Conservation (phyloP, 768 basidiomycete genomes). For the Naematelia encephala region DNA sequence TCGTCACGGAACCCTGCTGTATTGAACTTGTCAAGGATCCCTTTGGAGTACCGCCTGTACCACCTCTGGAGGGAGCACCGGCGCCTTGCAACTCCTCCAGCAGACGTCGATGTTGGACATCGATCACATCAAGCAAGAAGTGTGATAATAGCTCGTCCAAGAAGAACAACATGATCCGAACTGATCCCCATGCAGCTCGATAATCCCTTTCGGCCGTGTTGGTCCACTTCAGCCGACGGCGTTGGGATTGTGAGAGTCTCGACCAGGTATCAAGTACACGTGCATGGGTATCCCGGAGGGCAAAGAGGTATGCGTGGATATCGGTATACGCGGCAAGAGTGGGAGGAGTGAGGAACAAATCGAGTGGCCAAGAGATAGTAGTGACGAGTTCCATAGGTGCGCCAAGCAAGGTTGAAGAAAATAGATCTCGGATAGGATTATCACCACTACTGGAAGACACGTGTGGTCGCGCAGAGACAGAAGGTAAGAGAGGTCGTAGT, state of each 20-base stretch:
- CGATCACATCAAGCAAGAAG: conserved; percentile 85
- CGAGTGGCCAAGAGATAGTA: conserved; percentile 76
- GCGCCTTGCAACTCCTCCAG: conserved; percentile 55
- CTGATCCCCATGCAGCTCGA: conserved; percentile 79
- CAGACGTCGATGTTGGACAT: conserved; percentile 72
- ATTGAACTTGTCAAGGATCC: conserved; percentile 19
- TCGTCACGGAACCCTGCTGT: neutral
- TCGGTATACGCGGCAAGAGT: conserved; percentile 72
- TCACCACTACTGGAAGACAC: neutral
- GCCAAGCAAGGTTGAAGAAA: conserved; percentile 68
- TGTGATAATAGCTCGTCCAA: conserved; percentile 77
- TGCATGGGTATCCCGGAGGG: conserved; percentile 77
- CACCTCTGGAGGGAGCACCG: neutral
- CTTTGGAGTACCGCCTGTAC: neutral
- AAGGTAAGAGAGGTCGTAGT: conserved; percentile 73
- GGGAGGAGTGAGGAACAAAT: conserved; percentile 75
- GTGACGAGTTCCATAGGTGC: conserved; percentile 70
- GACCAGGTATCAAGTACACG: conserved; percentile 78
- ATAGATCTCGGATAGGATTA: conserved; percentile 45
- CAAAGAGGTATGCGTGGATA: conserved; percentile 76
- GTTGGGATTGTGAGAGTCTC: conserved; percentile 77
- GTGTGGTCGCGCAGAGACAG: conserved; percentile 51
- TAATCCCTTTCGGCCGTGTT: conserved; percentile 68
- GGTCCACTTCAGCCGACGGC: conserved; percentile 79
- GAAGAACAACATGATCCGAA: conserved; percentile 88